These are phyloP conservation scores for Coriaria nepalensis DNA, from an alignment of 306 rosid genomes.

Conservation along the genomic window DNA sequence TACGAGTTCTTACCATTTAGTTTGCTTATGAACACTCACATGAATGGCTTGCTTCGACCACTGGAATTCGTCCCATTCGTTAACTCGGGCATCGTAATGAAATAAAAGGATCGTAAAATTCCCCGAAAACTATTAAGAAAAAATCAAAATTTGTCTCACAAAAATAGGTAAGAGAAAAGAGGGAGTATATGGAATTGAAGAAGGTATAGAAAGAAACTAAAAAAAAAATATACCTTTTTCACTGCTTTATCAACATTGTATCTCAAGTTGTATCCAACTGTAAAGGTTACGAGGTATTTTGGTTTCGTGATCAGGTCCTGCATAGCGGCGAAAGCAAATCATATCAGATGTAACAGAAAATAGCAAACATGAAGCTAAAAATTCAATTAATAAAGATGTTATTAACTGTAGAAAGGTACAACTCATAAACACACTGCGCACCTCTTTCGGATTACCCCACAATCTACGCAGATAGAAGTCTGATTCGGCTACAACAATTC, in stretches of 20 bases:
- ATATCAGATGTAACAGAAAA: too few species aligned
- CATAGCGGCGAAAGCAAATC: too few species aligned
- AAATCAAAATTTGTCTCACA: slow-evolving; percentile 20
- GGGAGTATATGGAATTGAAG: too few species aligned
- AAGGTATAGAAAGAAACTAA: slow-evolving; percentile 9
- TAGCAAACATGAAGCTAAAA: too few species aligned
- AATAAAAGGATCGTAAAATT: slow-evolving; percentile 71
- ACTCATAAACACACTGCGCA: too few species aligned
- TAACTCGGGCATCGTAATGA: slow-evolving; percentile 88
- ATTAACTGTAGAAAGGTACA: too few species aligned
- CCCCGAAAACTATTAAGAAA: slow-evolving; percentile 62
- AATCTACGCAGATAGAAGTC: slow-evolving; percentile 78
- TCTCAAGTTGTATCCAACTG: slow-evolving; percentile 73
- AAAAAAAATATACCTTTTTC: slow-evolving; percentile 51
- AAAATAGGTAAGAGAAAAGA: slow-evolving; percentile 1
- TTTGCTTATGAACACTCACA: slow-evolving; percentile 72
- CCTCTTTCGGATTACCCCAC: too few species aligned
- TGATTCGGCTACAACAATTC: slow-evolving; percentile 63
- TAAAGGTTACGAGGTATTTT: slow-evolving; percentile 84
- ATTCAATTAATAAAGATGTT: too few species aligned
- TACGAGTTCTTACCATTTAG: slow-evolving; percentile 62
- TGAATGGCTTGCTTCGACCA: slow-evolving; percentile 91
- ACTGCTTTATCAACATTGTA: slow-evolving; percentile 68
- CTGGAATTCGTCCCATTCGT: slow-evolving; percentile 90
- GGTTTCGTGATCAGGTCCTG: slow-evolving; percentile 73